Base-by-base conservation (phyloP, 108 stramenopile genomes). In the Cyclotella distinguenda region DNA sequence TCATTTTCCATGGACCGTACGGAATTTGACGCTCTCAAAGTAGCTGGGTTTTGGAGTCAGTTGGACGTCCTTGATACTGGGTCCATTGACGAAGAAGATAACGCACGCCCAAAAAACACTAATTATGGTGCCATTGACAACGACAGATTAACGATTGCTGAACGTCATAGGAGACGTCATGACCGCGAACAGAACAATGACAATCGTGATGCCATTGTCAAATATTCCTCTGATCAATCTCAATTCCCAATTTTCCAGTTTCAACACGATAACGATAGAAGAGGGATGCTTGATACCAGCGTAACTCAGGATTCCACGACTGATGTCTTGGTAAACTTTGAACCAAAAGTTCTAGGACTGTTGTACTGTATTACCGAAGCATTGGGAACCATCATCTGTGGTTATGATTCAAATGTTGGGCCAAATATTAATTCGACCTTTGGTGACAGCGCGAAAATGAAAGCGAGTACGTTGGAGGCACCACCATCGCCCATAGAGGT, bases 1-100 rank as follows among this genome's bases (percentile, higher is more conserved):
- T 30, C 36, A 25, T 3, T 28, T 15, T 47, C 67, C 57, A 59
- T 42, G 32, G 33, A 57, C 22, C 40, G 47, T 12, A 52, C 28
- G 13, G 52, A 65, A 21, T 65, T 53, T 53, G 70, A 72, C 39
- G 25, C 33, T 1, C 60, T 72, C 11, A 72, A 72, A 60, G 70
- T 72, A 13, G 70, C 70, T 13, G 70, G 70, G 6, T 72, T 72
- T 38, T 72, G 70, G 70, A 72, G 74, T 75, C 74, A 75, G 28
- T 43, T 75, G 9, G 74, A 75, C 48, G 59, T 40, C 11, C 39
- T 42, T 53, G 62, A 45, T 32, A 36, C 45, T 39, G 62, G 64
- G 36, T 28, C 44, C 38, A 28, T 46, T 8, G 27, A 30, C 9
- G 35, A 51, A 18, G 40, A 48, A 16, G 46, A 49, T 13, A 35